A percentile compares a stretch with the other conserved stretches of the same genome.
These are phyloP conservation scores for Mortierella sp. DNA, from an alignment of 371 early-diverging fungal species.

Conservation along the genomic window DNA sequence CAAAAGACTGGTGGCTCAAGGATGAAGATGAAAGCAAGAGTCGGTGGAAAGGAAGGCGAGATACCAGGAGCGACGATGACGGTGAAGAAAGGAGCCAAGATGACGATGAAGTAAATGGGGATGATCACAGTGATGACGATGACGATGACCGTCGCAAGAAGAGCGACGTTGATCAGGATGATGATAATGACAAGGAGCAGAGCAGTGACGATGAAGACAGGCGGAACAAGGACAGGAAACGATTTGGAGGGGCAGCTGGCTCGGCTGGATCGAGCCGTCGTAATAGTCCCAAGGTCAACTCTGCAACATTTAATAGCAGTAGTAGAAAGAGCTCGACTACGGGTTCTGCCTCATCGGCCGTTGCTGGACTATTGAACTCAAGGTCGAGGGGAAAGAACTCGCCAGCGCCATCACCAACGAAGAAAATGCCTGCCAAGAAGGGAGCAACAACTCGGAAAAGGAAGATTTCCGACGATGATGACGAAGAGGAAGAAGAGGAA, in stretches of 20 bases:
- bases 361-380: slow-evolving; percentile 31
- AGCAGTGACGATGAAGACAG: slow-evolving; percentile 23
- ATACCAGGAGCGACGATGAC: neutral
- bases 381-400: slow-evolving; percentile 23
- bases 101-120: slow-evolving; percentile 9
- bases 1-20: slow-evolving; percentile 41
- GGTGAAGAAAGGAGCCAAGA: slow-evolving; percentile 17
- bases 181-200: slow-evolving; percentile 30
- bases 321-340: slow-evolving; percentile 7
- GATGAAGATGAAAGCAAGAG: slow-evolving; percentile 18
- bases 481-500: slow-evolving; percentile 33
- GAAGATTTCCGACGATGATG: slow-evolving; percentile 39
- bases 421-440: slow-evolving; percentile 17
- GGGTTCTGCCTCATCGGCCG: slow-evolving; percentile 4
- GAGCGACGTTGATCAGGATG: slow-evolving; percentile 21
- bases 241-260: slow-evolving; percentile 27
- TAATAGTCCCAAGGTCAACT: slow-evolving; percentile 44
- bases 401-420: slow-evolving; percentile 7
- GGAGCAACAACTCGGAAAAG: slow-evolving; percentile 28
- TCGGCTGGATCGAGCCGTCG: slow-evolving; percentile 43
- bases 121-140: slow-evolving; percentile 11
- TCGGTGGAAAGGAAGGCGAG: slow-evolving; percentile 10
- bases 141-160: slow-evolving; percentile 12
- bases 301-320: slow-evolving; percentile 8
- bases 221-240: slow-evolving; percentile 31